Evolutionary conservation across 768 basidiomycete genomes (phyloP).

Genomic region (Cyclocybe cylindracea): DNA sequence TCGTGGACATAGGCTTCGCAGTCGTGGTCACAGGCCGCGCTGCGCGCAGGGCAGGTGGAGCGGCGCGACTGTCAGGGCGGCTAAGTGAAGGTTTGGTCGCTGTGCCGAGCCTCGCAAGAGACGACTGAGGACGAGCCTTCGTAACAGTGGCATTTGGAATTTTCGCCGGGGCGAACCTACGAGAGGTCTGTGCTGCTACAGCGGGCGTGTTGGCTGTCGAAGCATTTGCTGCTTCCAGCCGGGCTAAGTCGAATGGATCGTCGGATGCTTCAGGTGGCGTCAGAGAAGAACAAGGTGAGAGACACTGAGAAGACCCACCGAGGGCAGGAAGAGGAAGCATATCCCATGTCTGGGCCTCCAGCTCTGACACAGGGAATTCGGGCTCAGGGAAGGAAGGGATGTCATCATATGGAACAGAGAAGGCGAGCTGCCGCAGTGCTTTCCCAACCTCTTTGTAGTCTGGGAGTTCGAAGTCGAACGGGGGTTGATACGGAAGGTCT

Average conservation of each 20-base stretch:
- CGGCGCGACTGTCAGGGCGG: neutral
- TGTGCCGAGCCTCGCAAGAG: neutral
- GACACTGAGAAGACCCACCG: too few relatives aligned
- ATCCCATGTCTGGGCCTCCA: constrained; percentile 28
- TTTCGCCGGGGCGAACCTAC: too few relatives aligned
- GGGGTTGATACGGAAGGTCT: constrained; percentile 46
- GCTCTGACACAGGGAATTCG: constrained; percentile 23
- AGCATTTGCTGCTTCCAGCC: neutral
- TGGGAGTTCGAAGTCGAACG: constrained; percentile 45
- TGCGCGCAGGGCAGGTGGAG: neutral
- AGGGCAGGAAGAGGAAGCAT: constrained; percentile 28
- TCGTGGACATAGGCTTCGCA: neutral
- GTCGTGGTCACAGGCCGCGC: neutral
- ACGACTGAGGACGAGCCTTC: constrained; percentile 8
- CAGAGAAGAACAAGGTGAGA: too few relatives aligned
- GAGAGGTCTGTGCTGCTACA: too few relatives aligned
- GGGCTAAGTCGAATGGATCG: constrained; percentile 19
- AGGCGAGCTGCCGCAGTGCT: constrained; percentile 32
- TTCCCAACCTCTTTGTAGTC: constrained; percentile 43
- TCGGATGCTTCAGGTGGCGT: too few relatives aligned
- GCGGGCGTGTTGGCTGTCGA: neutral
- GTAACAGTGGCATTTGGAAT: too few relatives aligned
- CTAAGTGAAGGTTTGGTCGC: neutral
- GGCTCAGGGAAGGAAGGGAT: constrained; percentile 24
- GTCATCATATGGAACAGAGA: constrained; percentile 34